These are phyloP conservation scores for Euptelea pleiosperma DNA, from an alignment of 164 flowering plant genomes.

Conservation along the genomic window DNA sequence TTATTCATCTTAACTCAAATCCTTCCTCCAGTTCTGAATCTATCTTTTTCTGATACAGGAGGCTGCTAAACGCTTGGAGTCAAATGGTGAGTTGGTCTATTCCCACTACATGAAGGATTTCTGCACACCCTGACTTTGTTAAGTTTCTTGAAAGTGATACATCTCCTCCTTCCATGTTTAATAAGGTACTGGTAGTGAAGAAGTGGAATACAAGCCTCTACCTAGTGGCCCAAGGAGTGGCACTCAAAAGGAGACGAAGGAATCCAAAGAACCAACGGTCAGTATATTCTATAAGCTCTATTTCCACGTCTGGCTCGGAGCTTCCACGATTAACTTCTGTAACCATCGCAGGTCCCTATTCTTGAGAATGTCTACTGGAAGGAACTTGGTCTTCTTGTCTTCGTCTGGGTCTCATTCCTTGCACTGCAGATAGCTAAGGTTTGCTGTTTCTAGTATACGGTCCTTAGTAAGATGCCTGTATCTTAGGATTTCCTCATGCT, in stretches of 20 bases:
- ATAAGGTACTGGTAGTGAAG: constrained; percentile 33
- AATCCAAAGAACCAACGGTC: constrained; percentile 42
- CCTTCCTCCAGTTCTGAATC: not conserved
- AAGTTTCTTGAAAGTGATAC: not conserved
- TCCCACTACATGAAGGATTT: constrained; percentile 1
- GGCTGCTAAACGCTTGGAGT: constrained; percentile 53
- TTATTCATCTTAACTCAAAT: not conserved
- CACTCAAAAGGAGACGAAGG: constrained; percentile 23
- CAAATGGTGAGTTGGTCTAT: constrained; percentile 45
- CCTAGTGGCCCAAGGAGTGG: constrained; percentile 58
- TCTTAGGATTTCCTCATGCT: not conserved
- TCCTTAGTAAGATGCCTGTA: not conserved
- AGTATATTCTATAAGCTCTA: constrained; percentile 7
- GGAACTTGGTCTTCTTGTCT: constrained; percentile 80
- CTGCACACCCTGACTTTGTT: too few species aligned
- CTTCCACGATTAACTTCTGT: constrained; percentile 17
- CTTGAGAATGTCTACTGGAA: constrained; percentile 86
- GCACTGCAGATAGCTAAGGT: constrained; percentile 83
- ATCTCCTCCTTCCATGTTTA: not conserved
- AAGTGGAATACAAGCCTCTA: constrained; percentile 73
- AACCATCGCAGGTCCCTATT: constrained; percentile 49
- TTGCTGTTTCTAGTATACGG: constrained; percentile 8
- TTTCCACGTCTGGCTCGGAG: not conserved
- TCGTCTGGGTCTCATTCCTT: constrained; percentile 87
- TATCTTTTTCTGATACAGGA: constrained; percentile 46